phyloP scores from a whole-genome alignment of 441 rosid species.

The Theobroma grandiflorum region DNA sequence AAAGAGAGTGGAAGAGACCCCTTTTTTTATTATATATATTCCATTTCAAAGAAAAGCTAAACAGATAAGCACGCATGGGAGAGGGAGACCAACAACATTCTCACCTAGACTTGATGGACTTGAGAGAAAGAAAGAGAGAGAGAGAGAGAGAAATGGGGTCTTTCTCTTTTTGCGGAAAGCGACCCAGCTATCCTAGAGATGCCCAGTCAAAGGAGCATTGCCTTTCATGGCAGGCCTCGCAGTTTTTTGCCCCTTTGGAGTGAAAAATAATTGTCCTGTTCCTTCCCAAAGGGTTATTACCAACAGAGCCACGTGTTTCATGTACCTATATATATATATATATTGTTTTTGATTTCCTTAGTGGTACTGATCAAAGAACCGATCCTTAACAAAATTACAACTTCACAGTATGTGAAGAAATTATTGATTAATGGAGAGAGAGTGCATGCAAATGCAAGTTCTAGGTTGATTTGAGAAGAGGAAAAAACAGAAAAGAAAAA shows the following conservation, averaged over 20 bases:
- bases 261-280: slow-evolving; percentile 43
- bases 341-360: background rate
- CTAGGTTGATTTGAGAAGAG: slow-evolving; percentile 11
- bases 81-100: slow-evolving; percentile 38
- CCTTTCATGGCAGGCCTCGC: slow-evolving; percentile 33
- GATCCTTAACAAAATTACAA: too few species aligned
- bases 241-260: background rate
- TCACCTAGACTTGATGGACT: slow-evolving; percentile 24
- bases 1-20: slow-evolving; percentile 9
- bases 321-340: background rate
- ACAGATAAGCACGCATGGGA: slow-evolving; percentile 68
- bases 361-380: too few species aligned
- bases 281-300: slow-evolving; percentile 28
- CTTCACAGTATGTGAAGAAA: too few species aligned
- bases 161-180: slow-evolving; percentile 65
- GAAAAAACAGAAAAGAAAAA: background rate
- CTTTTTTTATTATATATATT: too few species aligned
- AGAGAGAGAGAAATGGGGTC: slow-evolving; percentile 26
- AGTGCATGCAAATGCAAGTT: slow-evolving; percentile 27
- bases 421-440: too few species aligned
- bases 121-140: background rate
- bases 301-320: slow-evolving; percentile 26
- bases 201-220: slow-evolving; percentile 45
- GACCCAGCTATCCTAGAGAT: slow-evolving; percentile 41
- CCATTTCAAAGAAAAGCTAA: background rate